phyloP scores from a whole-genome alignment of 805 yeast species.

The Lipomyces sp. region DNA sequence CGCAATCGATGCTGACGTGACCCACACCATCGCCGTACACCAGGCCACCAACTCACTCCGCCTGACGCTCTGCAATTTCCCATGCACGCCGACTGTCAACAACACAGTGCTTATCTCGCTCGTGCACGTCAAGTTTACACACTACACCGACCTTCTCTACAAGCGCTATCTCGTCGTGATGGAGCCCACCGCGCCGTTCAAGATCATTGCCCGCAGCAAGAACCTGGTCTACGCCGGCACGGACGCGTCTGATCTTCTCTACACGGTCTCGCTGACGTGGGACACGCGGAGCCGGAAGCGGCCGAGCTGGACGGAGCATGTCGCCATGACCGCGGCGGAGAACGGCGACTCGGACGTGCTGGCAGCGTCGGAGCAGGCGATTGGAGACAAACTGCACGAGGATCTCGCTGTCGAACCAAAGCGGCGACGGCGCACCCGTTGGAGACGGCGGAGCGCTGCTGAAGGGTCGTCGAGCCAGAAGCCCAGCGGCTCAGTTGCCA shows the following conservation, averaged over 20 bases:
- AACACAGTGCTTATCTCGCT: slow-evolving; percentile 10
- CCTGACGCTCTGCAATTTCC: slow-evolving; percentile 10
- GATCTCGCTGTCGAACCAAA: no score
- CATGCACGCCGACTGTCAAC: slow-evolving; percentile 11
- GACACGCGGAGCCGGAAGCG: slow-evolving; percentile 6
- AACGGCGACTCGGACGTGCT: no score
- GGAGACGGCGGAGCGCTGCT: neutral
- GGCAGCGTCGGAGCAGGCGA: no score
- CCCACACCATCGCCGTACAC: neutral
- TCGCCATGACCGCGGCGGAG: neutral
- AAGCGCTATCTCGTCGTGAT: slow-evolving; percentile 10
- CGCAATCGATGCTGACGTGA: no score
- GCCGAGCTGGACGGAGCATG: slow-evolving; percentile 6
- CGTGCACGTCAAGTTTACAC: slow-evolving; percentile 7
- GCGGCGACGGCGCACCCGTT: neutral
- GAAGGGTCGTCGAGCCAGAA: no score
- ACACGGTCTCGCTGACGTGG: slow-evolving; percentile 11
- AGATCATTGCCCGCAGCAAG: slow-evolving; percentile 6
- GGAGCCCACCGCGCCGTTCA: slow-evolving; percentile 16
- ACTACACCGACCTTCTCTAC: slow-evolving; percentile 4
- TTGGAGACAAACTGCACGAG: neutral
- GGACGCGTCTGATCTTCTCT: slow-evolving; percentile 11
- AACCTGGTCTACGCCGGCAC: slow-evolving; percentile 15
- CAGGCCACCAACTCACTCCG: slow-evolving; percentile 14
- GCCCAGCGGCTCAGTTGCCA: no score